These are phyloP conservation scores for Psidium friedrichsthalianum DNA, from an alignment of 345 rosid genomes.

Conservation along the genomic window DNA sequence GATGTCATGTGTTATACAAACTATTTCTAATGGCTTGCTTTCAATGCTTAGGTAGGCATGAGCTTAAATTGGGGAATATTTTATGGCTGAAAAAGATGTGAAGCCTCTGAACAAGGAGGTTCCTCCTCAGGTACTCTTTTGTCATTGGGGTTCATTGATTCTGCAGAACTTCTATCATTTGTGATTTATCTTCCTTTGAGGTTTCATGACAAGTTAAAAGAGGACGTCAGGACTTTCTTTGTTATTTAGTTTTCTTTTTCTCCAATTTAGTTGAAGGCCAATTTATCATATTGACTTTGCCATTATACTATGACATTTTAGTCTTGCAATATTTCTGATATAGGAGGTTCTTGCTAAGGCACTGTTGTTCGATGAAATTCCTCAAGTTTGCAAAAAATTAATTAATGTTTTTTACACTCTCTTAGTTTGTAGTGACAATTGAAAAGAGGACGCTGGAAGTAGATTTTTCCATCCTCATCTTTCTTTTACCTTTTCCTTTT, in stretches of 20 bases:
- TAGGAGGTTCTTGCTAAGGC: neutral
- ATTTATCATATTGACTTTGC: neutral
- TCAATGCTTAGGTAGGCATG: slow-evolving; percentile 63
- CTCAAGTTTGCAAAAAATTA: neutral
- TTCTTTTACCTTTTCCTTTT: neutral
- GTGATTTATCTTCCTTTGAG: neutral
- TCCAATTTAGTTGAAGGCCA: neutral
- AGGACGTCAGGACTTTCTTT: neutral
- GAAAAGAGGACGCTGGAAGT: neutral
- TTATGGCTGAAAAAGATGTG: slow-evolving; percentile 36
- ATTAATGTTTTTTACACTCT: neutral
- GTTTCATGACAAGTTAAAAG: neutral
- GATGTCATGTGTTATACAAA: neutral
- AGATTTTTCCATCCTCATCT: neutral
- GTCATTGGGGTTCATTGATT: neutral
- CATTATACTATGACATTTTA: neutral
- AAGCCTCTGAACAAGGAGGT: slow-evolving; percentile 62
- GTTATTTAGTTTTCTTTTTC: neutral
- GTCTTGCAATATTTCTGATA: neutral
- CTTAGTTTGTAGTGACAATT: neutral
- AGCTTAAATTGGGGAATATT: slow-evolving; percentile 75
- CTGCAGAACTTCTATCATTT: neutral
- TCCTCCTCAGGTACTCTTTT: slow-evolving; percentile 59
- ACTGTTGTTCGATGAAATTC: neutral
- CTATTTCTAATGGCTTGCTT: neutral